phyloP scores from a whole-genome alignment of 768 basidiomycete species.

The Panaeolus cyanescens region DNA sequence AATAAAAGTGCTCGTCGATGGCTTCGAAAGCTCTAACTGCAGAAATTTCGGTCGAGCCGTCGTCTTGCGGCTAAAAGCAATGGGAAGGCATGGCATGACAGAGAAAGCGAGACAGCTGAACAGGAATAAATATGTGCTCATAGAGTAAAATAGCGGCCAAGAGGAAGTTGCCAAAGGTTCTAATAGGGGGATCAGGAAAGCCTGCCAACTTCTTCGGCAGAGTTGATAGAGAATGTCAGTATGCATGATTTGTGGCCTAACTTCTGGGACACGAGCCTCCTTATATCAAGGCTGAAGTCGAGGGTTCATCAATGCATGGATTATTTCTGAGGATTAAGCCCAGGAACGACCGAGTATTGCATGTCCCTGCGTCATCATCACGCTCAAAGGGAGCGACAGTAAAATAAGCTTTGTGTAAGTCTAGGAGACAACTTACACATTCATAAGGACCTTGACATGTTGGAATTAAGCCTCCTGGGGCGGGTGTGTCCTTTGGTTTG shows the following conservation, averaged over 20 bases:
- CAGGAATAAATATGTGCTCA: neutral
- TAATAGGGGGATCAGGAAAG: neutral
- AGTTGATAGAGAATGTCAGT: neutral
- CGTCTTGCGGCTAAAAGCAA: neutral
- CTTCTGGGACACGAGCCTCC: neutral
- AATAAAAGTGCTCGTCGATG: slow-evolving; percentile 37
- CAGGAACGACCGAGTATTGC: neutral
- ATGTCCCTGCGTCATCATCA: neutral
- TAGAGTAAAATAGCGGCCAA: neutral
- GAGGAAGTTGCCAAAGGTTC: neutral
- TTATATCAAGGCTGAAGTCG: neutral
- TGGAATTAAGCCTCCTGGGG: no score
- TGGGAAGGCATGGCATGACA: neutral
- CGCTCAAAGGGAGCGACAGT: neutral
- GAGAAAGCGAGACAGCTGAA: neutral
- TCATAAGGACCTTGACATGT: no score
- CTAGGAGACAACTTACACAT: neutral
- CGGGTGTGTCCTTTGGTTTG: no score
- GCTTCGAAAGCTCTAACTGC: slow-evolving; percentile 11
- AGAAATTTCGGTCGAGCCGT: neutral
- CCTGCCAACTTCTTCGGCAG: neutral
- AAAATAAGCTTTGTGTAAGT: neutral
- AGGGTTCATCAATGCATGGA: neutral
- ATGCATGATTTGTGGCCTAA: neutral
- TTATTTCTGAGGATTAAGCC: neutral